phyloP scores from a whole-genome alignment of 1,139 yeast genomes.

The Sugiyamaella grinbergsii region DNA sequence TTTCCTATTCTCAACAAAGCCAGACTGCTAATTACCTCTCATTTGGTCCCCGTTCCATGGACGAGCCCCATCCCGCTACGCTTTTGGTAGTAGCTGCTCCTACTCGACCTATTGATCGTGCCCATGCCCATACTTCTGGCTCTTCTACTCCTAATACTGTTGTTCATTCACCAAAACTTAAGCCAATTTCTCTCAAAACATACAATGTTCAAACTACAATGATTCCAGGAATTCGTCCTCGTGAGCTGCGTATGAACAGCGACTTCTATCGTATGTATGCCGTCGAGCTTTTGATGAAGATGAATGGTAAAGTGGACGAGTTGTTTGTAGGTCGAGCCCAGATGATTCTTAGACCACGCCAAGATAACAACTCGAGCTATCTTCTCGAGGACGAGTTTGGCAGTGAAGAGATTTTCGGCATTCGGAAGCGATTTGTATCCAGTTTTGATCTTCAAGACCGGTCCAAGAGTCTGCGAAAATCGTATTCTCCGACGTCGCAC shows the following conservation, averaged over 20 bases:
- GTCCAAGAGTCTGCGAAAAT: conserved; percentile 11
- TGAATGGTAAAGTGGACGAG: conserved; percentile 40
- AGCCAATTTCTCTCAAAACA: conserved; percentile 37
- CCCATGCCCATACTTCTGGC: neutral
- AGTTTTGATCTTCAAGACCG: conserved; percentile 25
- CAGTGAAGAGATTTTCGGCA: conserved; percentile 34
- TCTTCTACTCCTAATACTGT: conserved; percentile 6
- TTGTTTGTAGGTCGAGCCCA: conserved; percentile 41
- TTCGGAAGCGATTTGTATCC: conserved; percentile 35
- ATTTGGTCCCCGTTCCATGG: conserved; percentile 38
- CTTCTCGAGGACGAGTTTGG: conserved; percentile 27
- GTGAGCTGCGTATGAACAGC: conserved; percentile 43
- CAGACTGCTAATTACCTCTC: conserved; percentile 32
- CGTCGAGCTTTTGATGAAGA: conserved; percentile 42
- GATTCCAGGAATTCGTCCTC: conserved; percentile 37
- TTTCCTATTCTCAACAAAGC: conserved; percentile 34
- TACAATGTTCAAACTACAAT: conserved; percentile 39
- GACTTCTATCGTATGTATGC: conserved; percentile 44
- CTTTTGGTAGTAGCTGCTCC: conserved; percentile 10
- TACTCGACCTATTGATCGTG: neutral
- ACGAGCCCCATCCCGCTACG: conserved; percentile 36
- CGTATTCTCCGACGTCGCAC: conserved; percentile 19
- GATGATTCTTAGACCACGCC: conserved; percentile 42
- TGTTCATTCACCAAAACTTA: conserved; percentile 17
- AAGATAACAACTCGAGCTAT: conserved; percentile 31